A percentile compares a stretch with the other conserved stretches of the same genome.
Conservation (phyloP, 2,329 filamentous ascomycete genomes). For the Teratosphaeria destructans region DNA sequence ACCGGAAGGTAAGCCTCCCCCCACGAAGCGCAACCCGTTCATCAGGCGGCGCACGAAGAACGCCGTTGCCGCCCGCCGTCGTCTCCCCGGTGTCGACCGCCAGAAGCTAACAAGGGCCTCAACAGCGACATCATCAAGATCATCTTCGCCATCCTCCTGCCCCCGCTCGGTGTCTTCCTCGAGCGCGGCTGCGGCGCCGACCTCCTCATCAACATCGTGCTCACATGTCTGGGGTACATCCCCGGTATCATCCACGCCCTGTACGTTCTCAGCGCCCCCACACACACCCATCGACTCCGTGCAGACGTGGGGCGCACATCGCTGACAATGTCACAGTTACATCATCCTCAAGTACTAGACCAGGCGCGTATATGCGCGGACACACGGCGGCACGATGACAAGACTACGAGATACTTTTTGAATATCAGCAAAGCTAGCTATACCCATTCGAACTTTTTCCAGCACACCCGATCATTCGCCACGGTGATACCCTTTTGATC, state of each 20-base stretch:
- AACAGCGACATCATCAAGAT: slow-evolving; percentile 66
- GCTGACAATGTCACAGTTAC: slow-evolving; percentile 41
- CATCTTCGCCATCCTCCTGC: slow-evolving; percentile 81
- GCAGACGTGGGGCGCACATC: not conserved
- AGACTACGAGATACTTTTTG: not conserved
- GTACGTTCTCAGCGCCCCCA: slow-evolving; percentile 41
- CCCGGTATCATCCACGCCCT: slow-evolving; percentile 76
- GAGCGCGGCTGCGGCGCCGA: slow-evolving; percentile 83
- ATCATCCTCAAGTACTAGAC: slow-evolving; percentile 80
- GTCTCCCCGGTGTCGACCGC: no score
- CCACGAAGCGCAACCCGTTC: not conserved
- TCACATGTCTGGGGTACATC: slow-evolving; percentile 56
- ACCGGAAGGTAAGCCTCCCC: slow-evolving; percentile 41
- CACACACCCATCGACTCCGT: not conserved
- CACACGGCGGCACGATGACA: not conserved
- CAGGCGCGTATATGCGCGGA: not conserved
- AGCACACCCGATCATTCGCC: not conserved
- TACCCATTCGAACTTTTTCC: not conserved
- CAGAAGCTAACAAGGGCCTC: slow-evolving; percentile 3
- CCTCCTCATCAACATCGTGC: slow-evolving; percentile 82
- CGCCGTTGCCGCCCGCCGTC: no score
- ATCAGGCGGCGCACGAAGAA: not conserved
- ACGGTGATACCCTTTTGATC: not conserved
- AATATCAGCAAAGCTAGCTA: not conserved
- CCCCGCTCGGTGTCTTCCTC: slow-evolving; percentile 85